Conservation (phyloP, 306 rosid genomes). For the Mimosa bimucronata region DNA sequence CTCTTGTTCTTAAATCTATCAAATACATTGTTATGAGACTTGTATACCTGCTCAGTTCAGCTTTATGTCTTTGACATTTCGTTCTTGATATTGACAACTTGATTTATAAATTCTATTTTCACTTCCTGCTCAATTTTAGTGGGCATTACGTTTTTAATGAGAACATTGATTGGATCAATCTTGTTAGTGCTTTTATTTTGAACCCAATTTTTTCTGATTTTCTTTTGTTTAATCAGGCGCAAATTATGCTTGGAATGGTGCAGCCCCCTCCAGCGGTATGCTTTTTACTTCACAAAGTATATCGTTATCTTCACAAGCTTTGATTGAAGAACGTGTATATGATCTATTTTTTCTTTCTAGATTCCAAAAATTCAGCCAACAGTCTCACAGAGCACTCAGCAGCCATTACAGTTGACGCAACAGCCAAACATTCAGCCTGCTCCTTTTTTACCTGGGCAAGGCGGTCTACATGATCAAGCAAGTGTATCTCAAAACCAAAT, state of each 20-base stretch:
- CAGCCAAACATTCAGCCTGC: constrained; percentile 60
- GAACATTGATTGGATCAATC: background rate
- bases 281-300: constrained; percentile 22
- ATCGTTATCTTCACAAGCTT: constrained; percentile 26
- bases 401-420: constrained; percentile 54
- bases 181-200: constrained; percentile 25
- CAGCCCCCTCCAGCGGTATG: constrained; percentile 82
- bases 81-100: background rate
- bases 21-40: background rate
- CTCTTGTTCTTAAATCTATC: background rate
- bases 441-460: constrained; percentile 54
- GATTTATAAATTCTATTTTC: background rate
- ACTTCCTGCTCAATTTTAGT: background rate
- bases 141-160: background rate
- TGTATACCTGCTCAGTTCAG: background rate
- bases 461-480: constrained; percentile 67
- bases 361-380: constrained; percentile 74
- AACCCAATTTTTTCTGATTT: constrained; percentile 25
- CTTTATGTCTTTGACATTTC: background rate
- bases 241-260: constrained; percentile 99
- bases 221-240: constrained; percentile 66
- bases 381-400: constrained; percentile 64
- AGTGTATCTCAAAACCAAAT: constrained; percentile 63
- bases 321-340: constrained; percentile 1
- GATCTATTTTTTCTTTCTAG: constrained; percentile 49